phyloP scores from a whole-genome alignment of 2,329 filamentous ascomycete genomes.

The Ciborinia camelliae region DNA sequence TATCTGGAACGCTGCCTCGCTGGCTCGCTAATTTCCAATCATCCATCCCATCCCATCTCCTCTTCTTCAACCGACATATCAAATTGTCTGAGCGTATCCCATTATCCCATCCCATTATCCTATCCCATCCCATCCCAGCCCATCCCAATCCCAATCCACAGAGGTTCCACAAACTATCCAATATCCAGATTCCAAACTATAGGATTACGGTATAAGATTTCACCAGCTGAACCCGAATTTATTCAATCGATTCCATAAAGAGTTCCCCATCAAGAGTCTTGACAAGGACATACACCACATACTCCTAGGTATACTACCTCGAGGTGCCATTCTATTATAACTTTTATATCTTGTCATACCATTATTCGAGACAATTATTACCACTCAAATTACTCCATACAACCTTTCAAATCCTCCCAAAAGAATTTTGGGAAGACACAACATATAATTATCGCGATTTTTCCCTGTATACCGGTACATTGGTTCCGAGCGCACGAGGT shows the following conservation, averaged over 20 bases:
- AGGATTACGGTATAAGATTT: neutral
- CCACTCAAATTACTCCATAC: neutral
- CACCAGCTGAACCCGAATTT: neutral
- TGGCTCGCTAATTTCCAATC: slow-evolving; percentile 18
- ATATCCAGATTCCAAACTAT: neutral
- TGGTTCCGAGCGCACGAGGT: slow-evolving; percentile 20
- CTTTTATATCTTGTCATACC: slow-evolving; percentile 8
- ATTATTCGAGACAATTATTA: slow-evolving; percentile 9
- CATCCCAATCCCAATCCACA: neutral
- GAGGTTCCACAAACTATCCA: neutral
- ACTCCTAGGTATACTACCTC: no score
- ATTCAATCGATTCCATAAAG: slow-evolving; percentile 1
- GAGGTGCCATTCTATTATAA: no score
- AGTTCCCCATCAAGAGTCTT: neutral
- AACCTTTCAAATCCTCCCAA: neutral
- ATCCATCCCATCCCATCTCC: neutral
- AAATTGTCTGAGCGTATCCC: neutral
- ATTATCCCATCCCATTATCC: neutral
- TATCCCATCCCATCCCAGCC: neutral
- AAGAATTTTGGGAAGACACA: neutral
- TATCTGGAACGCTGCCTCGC: slow-evolving; percentile 16
- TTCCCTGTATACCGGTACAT: slow-evolving; percentile 15
- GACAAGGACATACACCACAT: neutral
- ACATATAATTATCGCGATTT: slow-evolving; percentile 12
- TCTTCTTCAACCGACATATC: neutral